A percentile compares a stretch with the other conserved stretches of the same genome.
phyloP scores from a whole-genome alignment of 805 yeast species.

The Myxozyma lipomycoides region DNA sequence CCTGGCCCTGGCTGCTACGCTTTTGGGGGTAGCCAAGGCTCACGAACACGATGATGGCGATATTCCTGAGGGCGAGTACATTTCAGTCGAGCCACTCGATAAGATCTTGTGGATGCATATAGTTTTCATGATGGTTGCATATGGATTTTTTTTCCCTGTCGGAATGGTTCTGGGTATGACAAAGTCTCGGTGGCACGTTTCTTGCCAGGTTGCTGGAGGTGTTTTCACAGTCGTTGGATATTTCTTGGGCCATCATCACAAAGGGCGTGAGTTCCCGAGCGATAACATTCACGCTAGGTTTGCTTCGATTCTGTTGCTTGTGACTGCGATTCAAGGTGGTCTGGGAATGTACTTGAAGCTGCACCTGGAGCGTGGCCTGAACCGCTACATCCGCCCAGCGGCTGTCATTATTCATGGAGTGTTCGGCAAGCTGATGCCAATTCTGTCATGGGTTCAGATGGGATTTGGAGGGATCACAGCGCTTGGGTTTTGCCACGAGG shows the following conservation, averaged over 20 bases:
- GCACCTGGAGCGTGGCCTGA: constrained; percentile 38
- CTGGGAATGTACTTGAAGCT: constrained; percentile 40
- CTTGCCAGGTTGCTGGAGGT: constrained; percentile 38
- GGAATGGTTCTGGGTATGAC: constrained; percentile 43
- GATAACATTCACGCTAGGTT: constrained; percentile 38
- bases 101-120: constrained; percentile 36
- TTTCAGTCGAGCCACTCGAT: constrained; percentile 31
- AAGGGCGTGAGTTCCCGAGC: constrained; percentile 38
- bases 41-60: constrained; percentile 30
- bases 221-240: constrained; percentile 40
- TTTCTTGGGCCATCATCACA: constrained; percentile 40
- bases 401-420: constrained; percentile 37
- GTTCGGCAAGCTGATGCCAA: constrained; percentile 37
- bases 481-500: constrained; percentile 80
- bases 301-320: constrained; percentile 37
- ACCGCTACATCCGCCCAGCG: constrained; percentile 35
- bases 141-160: constrained; percentile 41
- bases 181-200: constrained; percentile 38
- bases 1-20: not conserved
- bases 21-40: constrained; percentile 5
- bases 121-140: constrained; percentile 36
- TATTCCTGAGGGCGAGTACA: constrained; percentile 30
- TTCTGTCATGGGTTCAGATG: constrained; percentile 69
- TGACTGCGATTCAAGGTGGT: constrained; percentile 35
- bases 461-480: constrained; percentile 79